Evolutionary conservation across 192 early-diverging fungal species (phyloP).

Genomic region (Ramicandelaber brevisporus): DNA sequence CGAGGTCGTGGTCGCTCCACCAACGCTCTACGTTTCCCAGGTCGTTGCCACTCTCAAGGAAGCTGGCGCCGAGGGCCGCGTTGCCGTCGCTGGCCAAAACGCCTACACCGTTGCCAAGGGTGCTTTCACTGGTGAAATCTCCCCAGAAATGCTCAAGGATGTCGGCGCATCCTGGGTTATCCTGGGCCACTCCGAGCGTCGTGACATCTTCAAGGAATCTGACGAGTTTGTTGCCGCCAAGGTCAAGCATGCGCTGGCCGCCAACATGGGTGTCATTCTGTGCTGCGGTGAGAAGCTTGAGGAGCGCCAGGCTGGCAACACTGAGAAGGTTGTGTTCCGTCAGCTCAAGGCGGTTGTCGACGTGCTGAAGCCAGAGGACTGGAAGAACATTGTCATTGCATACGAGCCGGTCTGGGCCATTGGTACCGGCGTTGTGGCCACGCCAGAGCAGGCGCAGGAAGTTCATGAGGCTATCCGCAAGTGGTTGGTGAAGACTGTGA

Average conservation of each 20-base stretch:
- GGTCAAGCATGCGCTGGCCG: slow-evolving; percentile 58
- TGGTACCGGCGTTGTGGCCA: slow-evolving; percentile 95
- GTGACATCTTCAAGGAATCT: slow-evolving; percentile 71
- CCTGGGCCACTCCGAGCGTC: slow-evolving; percentile 95
- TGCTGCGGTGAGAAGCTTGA: slow-evolving; percentile 92
- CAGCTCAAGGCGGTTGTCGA: slow-evolving; percentile 72
- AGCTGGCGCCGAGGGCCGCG: too few relatives aligned
- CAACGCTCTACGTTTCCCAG: slow-evolving; percentile 66
- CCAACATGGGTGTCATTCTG: slow-evolving; percentile 78
- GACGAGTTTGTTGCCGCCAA: slow-evolving; percentile 80
- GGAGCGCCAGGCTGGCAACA: slow-evolving; percentile 75
- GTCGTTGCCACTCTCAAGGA: slow-evolving; percentile 50
- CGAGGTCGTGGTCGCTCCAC: slow-evolving; percentile 96
- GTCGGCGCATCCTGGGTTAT: slow-evolving; percentile 87
- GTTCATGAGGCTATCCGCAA: slow-evolving; percentile 68
- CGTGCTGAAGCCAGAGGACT: slow-evolving; percentile 40
- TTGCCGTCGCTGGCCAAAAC: slow-evolving; percentile 93
- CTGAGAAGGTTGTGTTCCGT: slow-evolving; percentile 61
- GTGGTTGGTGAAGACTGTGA: slow-evolving; percentile 70
- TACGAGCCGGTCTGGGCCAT: slow-evolving; percentile 99
- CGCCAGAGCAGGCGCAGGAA: slow-evolving; percentile 89
- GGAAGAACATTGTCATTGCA: slow-evolving; percentile 86
- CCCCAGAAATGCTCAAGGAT: slow-evolving; percentile 88
- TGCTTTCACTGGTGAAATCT: slow-evolving; percentile 94
- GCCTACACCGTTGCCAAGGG: slow-evolving; percentile 60